A percentile compares a stretch with the other conserved stretches of the same genome.
phyloP scores from a whole-genome alignment of 768 basidiomycete species.

The Cystobasidium onofrii region DNA sequence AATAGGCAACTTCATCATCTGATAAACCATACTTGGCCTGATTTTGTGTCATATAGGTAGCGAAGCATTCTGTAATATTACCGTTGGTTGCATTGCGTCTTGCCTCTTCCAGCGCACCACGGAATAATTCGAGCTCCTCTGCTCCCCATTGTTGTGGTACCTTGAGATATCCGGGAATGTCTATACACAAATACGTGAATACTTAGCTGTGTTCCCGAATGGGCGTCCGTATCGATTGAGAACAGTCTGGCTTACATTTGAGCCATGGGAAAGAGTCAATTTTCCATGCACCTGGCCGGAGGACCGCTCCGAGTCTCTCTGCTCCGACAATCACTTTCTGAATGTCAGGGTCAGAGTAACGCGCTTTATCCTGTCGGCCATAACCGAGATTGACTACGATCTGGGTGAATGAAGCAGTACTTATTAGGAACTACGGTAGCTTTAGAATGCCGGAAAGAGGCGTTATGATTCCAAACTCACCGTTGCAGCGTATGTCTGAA shows the following conservation, averaged over 20 bases:
- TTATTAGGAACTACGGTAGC: too few species aligned
- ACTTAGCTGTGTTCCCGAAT: background rate
- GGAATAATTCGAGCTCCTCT: constrained; percentile 23
- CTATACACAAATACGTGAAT: background rate
- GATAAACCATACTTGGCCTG: constrained; percentile 14
- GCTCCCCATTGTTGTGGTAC: constrained; percentile 17
- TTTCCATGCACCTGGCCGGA: background rate
- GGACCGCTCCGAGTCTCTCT: constrained; percentile 5
- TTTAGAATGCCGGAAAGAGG: too few species aligned
- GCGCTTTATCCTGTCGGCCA: constrained; percentile 17
- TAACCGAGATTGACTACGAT: constrained; percentile 28
- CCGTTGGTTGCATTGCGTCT: constrained; percentile 9
- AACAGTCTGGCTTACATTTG: background rate
- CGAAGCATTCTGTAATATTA: background rate
- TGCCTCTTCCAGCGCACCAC: constrained; percentile 1
- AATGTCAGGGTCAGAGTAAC: constrained; percentile 25
- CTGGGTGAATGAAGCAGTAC: background rate
- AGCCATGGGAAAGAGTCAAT: constrained; percentile 14
- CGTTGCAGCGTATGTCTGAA: constrained; percentile 23
- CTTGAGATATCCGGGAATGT: constrained; percentile 25
- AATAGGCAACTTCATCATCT: constrained; percentile 31
- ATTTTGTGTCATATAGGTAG: background rate
- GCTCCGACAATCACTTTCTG: constrained; percentile 14
- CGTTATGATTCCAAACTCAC: too few species aligned
- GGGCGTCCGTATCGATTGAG: background rate